Evolutionary conservation across 495 filamentous ascomycete species (phyloP), one percentile per base, ranked within the genome.

Genomic region (Aspergillus campestris): DNA sequence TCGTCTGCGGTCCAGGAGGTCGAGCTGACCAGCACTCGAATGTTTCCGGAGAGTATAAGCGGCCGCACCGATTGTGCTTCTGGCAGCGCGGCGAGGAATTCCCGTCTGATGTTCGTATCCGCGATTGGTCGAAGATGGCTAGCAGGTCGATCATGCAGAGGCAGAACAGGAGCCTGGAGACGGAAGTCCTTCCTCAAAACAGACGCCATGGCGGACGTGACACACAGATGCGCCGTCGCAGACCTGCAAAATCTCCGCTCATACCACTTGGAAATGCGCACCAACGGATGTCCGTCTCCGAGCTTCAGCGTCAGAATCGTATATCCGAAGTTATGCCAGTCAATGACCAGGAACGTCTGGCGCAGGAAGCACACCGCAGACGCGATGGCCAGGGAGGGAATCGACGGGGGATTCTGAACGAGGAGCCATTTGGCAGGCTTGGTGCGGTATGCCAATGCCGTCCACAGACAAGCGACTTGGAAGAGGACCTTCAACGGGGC

Each of bases 241-340:
- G 73, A 72, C 30, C 77, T 74, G 39, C 84, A 80, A 40, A 94
- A 79, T 11, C 68, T 53, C 32, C 65, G 73, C 57, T 98, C 92
- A 60, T 95, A 95, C 56, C 77, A 71, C 38, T 78, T 79, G 3
- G 89, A 84, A 13, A 91, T 55, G 43, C 52, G 69, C 11, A 96
- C 89, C 7, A 97, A 73, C 0, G 86, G 87, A 60, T 95, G 91
- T 6, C 43, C 45, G 36, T 61, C 48, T 12, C 74, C 63, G 33
- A 81, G 57, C 67, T 87, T 78, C 58, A 86, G 54, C 53, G 86
- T 80, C 5, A 99, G 80, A 47, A 97, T 91, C n/a, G 86, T 90
- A 73, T 87, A 95, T 49, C 92, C 91, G 64, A 95, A 95, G 63
- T 99, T 99, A 70, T 99, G 92, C 92, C 92, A 99, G 66, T 99